Evolutionary conservation across 768 basidiomycete genomes (phyloP).

Genomic region (Calvatia gigantea): DNA sequence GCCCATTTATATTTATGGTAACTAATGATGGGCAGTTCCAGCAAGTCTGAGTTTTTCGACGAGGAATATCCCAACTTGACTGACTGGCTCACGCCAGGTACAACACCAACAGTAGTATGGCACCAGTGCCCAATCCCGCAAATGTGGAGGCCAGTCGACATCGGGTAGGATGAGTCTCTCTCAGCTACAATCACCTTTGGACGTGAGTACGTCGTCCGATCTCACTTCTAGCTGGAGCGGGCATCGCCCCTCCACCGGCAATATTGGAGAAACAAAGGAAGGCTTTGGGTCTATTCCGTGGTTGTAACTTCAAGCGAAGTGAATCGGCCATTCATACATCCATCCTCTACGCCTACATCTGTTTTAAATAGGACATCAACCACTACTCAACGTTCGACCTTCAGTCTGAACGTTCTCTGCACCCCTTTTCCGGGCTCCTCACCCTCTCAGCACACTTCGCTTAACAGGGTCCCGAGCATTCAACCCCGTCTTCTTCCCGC

Average conservation of each 20-base stretch:
- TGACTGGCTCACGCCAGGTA: neutral
- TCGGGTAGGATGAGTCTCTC: neutral
- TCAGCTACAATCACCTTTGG: neutral
- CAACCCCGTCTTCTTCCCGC: no score
- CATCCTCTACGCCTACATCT: no score
- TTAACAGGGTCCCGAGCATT: no score
- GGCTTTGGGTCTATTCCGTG: neutral
- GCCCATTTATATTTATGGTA: constrained; percentile 1
- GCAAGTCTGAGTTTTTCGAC: no score
- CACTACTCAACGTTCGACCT: neutral
- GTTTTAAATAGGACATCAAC: constrained; percentile 11
- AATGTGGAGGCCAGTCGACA: neutral
- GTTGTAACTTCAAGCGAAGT: neutral
- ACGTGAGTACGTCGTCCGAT: no score
- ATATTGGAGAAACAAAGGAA: neutral
- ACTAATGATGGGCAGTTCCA: neutral
- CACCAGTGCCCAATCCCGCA: neutral
- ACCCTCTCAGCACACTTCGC: no score
- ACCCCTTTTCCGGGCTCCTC: no score
- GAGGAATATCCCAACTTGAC: neutral
- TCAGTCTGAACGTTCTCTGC: no score
- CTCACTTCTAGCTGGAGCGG: neutral
- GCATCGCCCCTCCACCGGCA: neutral
- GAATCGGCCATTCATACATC: no score
- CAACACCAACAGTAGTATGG: no score